Conservation (phyloP, 78 protist species). For the Dictyostelium capitatum region DNA sequence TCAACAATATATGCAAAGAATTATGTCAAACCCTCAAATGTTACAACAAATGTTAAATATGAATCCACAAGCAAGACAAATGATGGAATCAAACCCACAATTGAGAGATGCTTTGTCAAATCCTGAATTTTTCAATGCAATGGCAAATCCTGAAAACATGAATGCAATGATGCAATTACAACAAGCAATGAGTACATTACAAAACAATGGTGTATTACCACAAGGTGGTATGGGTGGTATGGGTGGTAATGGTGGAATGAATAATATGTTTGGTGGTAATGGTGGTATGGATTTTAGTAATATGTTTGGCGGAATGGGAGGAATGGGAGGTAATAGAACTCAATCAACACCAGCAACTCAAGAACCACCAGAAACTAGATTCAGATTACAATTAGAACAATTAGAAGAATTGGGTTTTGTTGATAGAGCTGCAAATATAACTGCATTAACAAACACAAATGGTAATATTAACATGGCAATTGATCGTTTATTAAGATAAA, state of each 20-base stretch:
- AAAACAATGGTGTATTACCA: conserved; percentile 57
- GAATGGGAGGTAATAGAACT: conserved; percentile 28
- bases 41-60: conserved; percentile 78
- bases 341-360: neutral
- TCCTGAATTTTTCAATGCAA: conserved; percentile 67
- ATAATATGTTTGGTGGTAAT: conserved; percentile 71
- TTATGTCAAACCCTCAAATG: conserved; percentile 81
- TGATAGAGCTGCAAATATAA: conserved; percentile 85
- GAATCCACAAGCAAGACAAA: conserved; percentile 78
- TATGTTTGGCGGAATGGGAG: conserved; percentile 47
- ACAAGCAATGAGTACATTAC: conserved; percentile 68
- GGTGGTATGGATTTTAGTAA: conserved; percentile 57
- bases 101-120: conserved; percentile 36
- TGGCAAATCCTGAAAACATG: conserved; percentile 81
- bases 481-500: conserved; percentile 76
- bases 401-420: conserved; percentile 92
- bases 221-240: conserved; percentile 35
- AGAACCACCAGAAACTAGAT: conserved; percentile 81
- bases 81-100: conserved; percentile 81
- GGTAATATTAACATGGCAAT: conserved; percentile 86
- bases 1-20: conserved; percentile 83
- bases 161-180: conserved; percentile 88
- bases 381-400: conserved; percentile 72
- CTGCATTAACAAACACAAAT: conserved; percentile 63
- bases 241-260: conserved; percentile 75